Evolutionary conservation across 192 early-diverging fungal species (phyloP).

Genomic region (Coemansia sp.): DNA sequence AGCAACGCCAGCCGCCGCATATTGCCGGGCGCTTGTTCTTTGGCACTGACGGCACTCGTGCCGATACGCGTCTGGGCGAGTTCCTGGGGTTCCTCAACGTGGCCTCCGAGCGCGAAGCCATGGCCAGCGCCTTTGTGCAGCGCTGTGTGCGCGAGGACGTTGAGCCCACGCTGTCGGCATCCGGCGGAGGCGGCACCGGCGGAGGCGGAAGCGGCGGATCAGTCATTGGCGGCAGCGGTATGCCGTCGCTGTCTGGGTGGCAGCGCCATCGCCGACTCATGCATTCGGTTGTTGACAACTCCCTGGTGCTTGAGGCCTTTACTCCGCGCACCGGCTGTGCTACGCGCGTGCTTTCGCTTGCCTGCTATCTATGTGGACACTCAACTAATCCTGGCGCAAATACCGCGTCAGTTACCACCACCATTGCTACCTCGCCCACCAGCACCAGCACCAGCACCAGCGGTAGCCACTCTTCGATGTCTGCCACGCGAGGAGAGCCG

Average conservation of each 20-base stretch:
- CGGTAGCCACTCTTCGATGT: not conserved
- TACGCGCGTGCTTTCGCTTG: slow-evolving; percentile 35
- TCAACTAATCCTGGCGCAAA: slow-evolving; percentile 20
- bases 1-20: slow-evolving; percentile 14
- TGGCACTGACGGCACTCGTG: slow-evolving; percentile 36
- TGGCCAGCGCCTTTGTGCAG: slow-evolving; percentile 38
- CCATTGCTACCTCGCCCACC: too few relatives aligned
- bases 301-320: slow-evolving; percentile 45
- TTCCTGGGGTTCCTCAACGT: slow-evolving; percentile 45
- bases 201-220: not conserved
- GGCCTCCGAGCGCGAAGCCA: slow-evolving; percentile 38
- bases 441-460: slow-evolving; percentile 4
- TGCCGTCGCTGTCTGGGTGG: slow-evolving; percentile 45
- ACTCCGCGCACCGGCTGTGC: slow-evolving; percentile 21
- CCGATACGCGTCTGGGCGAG: slow-evolving; percentile 46
- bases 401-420: not conserved
- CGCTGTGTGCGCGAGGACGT: slow-evolving; percentile 52
- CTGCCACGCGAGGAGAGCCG: slow-evolving; percentile 2
- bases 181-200: not conserved
- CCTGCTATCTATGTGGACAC: slow-evolving; percentile 45
- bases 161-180: slow-evolving; percentile 27
- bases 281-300: slow-evolving; percentile 41
- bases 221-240: slow-evolving; percentile 8
- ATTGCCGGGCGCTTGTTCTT: slow-evolving; percentile 37
- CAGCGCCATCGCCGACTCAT: slow-evolving; percentile 39